A percentile compares a stretch with the other conserved stretches of the same genome.
These are phyloP conservation scores for Vigna trinervia DNA, from an alignment of 306 rosid genomes.

Conservation along the genomic window DNA sequence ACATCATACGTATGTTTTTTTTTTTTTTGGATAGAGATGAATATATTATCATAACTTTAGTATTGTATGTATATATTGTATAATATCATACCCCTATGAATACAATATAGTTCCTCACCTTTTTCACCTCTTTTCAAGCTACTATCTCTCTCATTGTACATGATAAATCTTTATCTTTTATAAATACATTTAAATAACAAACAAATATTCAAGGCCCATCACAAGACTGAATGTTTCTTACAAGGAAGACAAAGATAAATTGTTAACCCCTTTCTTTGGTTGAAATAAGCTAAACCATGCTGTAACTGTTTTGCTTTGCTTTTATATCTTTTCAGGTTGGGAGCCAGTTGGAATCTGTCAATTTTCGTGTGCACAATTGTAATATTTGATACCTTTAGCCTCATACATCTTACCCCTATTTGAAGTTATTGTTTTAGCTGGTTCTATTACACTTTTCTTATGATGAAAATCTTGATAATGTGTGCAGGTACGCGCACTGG, in stretches of 20 bases:
- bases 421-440: slow-evolving; percentile 27
- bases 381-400: slow-evolving; percentile 56
- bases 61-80: no score
- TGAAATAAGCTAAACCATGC: slow-evolving; percentile 5
- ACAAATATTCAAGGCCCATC: background rate
- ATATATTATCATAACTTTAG: no score
- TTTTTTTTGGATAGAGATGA: no score
- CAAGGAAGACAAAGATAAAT: background rate
- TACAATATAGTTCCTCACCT: no score
- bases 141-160: no score
- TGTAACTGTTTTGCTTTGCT: slow-evolving; percentile 33
- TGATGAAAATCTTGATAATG: slow-evolving; percentile 15
- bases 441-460: background rate
- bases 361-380: slow-evolving; percentile 85
- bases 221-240: slow-evolving; percentile 23
- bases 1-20: no score
- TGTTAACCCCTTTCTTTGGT: background rate
- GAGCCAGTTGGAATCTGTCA: slow-evolving; percentile 82
- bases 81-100: no score
- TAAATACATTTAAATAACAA: no score
- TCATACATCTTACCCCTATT: slow-evolving; percentile 15
- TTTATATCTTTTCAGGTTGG: slow-evolving; percentile 63
- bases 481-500: slow-evolving; percentile 80
- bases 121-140: no score
- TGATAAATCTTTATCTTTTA: no score